These are phyloP conservation scores for Puccinia horiana DNA, from an alignment of 1,284 basidiomycete species.

Conservation along the genomic window DNA sequence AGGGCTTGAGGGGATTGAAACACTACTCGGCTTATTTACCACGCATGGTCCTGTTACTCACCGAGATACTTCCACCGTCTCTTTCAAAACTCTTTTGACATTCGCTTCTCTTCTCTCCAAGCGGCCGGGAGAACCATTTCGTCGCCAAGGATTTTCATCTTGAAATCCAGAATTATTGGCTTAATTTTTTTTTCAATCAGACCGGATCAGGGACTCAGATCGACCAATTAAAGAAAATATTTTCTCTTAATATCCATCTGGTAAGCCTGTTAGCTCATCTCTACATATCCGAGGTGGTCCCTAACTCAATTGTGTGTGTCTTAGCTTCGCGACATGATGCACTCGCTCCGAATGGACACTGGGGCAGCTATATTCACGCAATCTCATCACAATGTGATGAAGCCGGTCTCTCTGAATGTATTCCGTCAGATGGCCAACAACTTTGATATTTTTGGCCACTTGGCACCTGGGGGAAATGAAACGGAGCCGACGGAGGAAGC, in stretches of 20 bases:
- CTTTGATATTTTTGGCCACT: not conserved
- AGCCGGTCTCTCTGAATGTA: not conserved
- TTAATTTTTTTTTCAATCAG: conserved; percentile 22
- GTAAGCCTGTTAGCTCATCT: not conserved
- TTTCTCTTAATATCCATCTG: conserved; percentile 10
- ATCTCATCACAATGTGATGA: not conserved
- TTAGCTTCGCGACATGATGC: not conserved
- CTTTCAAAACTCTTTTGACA: not conserved
- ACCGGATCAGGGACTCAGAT: not conserved
- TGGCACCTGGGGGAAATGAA: no score
- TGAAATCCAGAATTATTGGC: conserved; percentile 21
- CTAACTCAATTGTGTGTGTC: no score
- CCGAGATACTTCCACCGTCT: not conserved
- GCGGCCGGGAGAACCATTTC: not conserved
- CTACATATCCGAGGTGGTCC: no score
- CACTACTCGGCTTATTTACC: conserved; percentile 17
- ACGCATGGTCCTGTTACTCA: not conserved
- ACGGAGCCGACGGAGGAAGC: no score
- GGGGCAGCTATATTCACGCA: not conserved
- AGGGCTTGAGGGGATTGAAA: not conserved
- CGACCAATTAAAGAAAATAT: not conserved
- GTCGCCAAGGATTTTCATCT: conserved; percentile 24
- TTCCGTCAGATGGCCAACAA: not conserved
- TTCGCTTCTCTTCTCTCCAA: conserved; percentile 13
- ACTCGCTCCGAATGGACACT: not conserved